A percentile compares a stretch with the other conserved stretches of the same genome.
Evolutionary conservation across 257 asterid genomes (phyloP).

Genomic region (Jaltomata sinuosa): DNA sequence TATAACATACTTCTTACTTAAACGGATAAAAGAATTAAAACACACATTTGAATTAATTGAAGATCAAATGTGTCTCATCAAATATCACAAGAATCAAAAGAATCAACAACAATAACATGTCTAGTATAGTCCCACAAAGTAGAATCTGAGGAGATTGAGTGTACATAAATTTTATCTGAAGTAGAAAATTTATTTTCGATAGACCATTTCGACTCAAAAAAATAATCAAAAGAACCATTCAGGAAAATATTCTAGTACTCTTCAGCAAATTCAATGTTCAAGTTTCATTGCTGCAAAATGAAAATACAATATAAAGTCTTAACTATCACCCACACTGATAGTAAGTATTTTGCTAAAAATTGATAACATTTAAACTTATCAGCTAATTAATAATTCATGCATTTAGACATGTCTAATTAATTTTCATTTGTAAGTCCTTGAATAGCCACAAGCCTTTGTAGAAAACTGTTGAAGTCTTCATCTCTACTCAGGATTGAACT

Average conservation of each 20-base stretch:
- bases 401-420: background rate
- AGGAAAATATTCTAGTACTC: background rate
- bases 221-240: too few relatives aligned
- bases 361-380: background rate
- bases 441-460: slow-evolving; percentile 46
- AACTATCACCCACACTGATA: background rate
- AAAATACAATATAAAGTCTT: background rate
- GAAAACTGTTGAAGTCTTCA: slow-evolving; percentile 43
- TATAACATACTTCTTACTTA: too few relatives aligned
- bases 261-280: background rate
- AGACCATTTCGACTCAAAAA: too few relatives aligned
- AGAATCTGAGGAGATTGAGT: too few relatives aligned
- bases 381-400: background rate
- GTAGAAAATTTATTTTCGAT: too few relatives aligned
- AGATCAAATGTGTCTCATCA: too few relatives aligned
- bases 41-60: too few relatives aligned
- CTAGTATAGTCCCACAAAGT: too few relatives aligned
- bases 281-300: background rate
- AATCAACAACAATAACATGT: too few relatives aligned
- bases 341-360: background rate
- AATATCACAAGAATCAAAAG: too few relatives aligned
- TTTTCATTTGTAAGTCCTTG: slow-evolving; percentile 10
- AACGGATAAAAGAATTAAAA: too few relatives aligned
- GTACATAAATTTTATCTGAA: too few relatives aligned
- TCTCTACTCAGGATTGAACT: slow-evolving; percentile 17